Evolutionary conservation across 106 monocot genomes (phyloP).

Genomic region (Amphibolis antarctica): DNA sequence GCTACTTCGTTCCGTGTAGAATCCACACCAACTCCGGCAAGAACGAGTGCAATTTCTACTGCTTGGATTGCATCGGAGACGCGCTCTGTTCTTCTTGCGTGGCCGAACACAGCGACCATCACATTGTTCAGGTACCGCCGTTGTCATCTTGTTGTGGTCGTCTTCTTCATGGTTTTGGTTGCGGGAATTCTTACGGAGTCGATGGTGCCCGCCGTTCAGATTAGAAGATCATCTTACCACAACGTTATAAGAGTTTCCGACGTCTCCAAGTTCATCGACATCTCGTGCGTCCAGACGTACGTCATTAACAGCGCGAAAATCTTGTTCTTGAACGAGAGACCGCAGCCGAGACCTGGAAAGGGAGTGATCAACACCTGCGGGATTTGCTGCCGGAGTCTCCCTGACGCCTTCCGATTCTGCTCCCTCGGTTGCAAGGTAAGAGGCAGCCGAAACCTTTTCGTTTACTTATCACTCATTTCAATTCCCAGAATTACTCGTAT

Average conservation of each 20-base stretch:
- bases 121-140: slow-evolving; percentile 52
- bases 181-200: neutral
- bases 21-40: slow-evolving; percentile 53
- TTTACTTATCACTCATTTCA: neutral
- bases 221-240: slow-evolving; percentile 86
- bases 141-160: neutral
- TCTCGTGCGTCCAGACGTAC: slow-evolving; percentile 83
- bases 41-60: slow-evolving; percentile 86
- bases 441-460: too few relatives aligned
- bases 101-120: slow-evolving; percentile 62
- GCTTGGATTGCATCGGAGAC: slow-evolving; percentile 62
- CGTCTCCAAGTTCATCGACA: slow-evolving; percentile 83
- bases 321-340: slow-evolving; percentile 79
- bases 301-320: slow-evolving; percentile 92
- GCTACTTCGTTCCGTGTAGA: slow-evolving; percentile 52
- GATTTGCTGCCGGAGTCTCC: slow-evolving; percentile 66
- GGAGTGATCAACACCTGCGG: slow-evolving; percentile 86
- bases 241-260: slow-evolving; percentile 91
- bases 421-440: slow-evolving; percentile 93
- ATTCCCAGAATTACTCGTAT: neutral
- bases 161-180: neutral
- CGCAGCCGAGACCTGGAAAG: slow-evolving; percentile 78
- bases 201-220: slow-evolving; percentile 20
- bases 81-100: slow-evolving; percentile 81
- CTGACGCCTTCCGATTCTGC: slow-evolving; percentile 86